These are phyloP conservation scores for Pilatotrama ljubarskyi DNA, from an alignment of 768 basidiomycete genomes.

Conservation along the genomic window DNA sequence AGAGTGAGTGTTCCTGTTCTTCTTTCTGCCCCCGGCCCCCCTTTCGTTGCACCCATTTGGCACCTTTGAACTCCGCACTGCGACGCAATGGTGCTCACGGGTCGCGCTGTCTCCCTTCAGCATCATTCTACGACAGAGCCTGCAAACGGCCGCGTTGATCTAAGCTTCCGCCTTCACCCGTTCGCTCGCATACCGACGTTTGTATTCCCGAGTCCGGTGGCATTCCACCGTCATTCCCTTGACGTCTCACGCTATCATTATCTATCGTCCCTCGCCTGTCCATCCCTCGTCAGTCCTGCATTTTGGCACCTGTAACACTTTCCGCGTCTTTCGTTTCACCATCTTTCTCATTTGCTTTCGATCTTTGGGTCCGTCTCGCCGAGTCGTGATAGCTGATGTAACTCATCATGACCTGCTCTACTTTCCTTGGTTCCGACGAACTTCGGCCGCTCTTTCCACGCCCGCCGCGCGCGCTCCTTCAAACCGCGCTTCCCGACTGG, in stretches of 20 bases:
- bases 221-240: constrained; percentile 11
- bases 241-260: constrained; percentile 14
- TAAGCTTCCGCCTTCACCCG: constrained; percentile 31
- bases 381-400: constrained; percentile 18
- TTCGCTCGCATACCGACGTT: constrained; percentile 6
- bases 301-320: constrained; percentile 17
- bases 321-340: constrained; percentile 3
- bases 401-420: constrained; percentile 16
- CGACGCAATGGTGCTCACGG: constrained; percentile 16
- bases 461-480: constrained; percentile 3
- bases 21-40: constrained; percentile 23
- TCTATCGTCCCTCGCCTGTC: constrained; percentile 7
- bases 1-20: constrained; percentile 63
- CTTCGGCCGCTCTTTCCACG: not conserved
- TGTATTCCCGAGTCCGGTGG: constrained; percentile 10
- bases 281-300: not conserved
- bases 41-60: constrained; percentile 28
- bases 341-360: constrained; percentile 13
- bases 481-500: not conserved
- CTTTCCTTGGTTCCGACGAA: constrained; percentile 7
- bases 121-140: constrained; percentile 67
- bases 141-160: constrained; percentile 66
- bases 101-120: constrained; percentile 39
- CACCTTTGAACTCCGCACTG: constrained; percentile 13
- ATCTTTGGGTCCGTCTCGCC: constrained; percentile 6